phyloP scores from a whole-genome alignment of 495 filamentous ascomycete genomes.

The Bryoglossum gracile region DNA sequence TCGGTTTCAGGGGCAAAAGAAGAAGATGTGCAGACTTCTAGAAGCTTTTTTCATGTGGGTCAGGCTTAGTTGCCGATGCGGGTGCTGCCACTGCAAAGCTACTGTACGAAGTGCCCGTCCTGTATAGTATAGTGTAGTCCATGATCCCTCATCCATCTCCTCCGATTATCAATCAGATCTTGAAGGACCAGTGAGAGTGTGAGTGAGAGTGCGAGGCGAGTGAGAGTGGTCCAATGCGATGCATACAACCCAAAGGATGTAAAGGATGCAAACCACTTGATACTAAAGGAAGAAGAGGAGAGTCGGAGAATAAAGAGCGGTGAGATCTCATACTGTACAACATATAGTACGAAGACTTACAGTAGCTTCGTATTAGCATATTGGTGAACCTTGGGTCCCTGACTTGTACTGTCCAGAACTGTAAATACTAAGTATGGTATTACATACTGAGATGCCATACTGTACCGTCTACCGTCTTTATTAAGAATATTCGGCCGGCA shows the following conservation, averaged over 20 bases:
- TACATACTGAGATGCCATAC: not conserved
- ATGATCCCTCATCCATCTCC: not conserved
- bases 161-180: too few species aligned
- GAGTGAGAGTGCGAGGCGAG: too few species aligned
- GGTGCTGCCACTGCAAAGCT: not conserved
- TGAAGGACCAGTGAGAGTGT: too few species aligned
- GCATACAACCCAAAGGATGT: too few species aligned
- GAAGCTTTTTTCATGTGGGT: not conserved
- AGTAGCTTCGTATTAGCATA: too few species aligned
- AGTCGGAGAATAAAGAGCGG: not conserved
- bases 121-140: not conserved
- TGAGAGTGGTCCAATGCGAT: too few species aligned
- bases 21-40: not conserved
- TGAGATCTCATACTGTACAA: not conserved
- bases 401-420: not conserved
- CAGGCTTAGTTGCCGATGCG: not conserved
- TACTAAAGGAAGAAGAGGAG: not conserved
- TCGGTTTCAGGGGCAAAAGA: not conserved
- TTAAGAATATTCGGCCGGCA: too few species aligned
- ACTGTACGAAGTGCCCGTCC: too few species aligned
- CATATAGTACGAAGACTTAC: too few species aligned
- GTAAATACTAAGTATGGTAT: not conserved
- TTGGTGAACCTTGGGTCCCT: too few species aligned
- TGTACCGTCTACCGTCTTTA: not conserved
- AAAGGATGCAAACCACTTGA: too few species aligned